These are phyloP conservation scores for Nakazawaea molendinolei DNA, from an alignment of 805 yeast genomes.

Conservation along the genomic window DNA sequence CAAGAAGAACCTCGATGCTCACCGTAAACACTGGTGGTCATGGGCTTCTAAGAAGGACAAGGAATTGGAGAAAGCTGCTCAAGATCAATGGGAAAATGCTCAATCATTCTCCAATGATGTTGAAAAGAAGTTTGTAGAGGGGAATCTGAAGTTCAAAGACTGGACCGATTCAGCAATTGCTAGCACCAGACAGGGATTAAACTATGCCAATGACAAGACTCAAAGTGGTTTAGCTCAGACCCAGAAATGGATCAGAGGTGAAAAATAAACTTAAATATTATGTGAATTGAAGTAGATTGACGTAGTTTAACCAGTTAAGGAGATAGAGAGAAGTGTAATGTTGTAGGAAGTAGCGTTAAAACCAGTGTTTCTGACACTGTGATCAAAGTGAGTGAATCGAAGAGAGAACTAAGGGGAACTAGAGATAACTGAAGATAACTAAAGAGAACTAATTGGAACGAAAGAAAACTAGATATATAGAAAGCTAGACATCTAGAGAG, in stretches of 20 bases:
- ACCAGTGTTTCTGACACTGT: too few species aligned
- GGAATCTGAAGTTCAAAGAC: conserved; percentile 8
- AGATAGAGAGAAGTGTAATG: too few species aligned
- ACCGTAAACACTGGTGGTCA: conserved; percentile 5
- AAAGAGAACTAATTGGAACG: too few species aligned
- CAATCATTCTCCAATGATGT: conserved; percentile 4
- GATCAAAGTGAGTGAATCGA: too few species aligned
- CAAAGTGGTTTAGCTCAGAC: conserved; percentile 9
- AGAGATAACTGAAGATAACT: too few species aligned
- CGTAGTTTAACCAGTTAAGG: too few species aligned
- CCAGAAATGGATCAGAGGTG: conserved; percentile 9
- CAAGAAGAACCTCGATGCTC: conserved; percentile 4
- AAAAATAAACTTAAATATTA: too few species aligned
- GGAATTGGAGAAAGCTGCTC: conserved; percentile 6
- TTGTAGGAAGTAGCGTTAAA: too few species aligned
- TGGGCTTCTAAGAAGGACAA: conserved; percentile 11
- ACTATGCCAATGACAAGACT: conserved; percentile 11
- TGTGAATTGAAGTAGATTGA: neutral
- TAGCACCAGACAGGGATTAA: conserved; percentile 9
- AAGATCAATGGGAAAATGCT: conserved; percentile 9
- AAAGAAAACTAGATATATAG: too few species aligned
- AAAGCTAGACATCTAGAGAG: too few species aligned
- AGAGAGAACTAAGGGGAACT: too few species aligned
- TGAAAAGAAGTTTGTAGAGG: conserved; percentile 8
- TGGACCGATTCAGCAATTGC: conserved; percentile 10